Conservation (phyloP, 371 early-diverging fungal genomes). For the Mucor velutinosus region DNA sequence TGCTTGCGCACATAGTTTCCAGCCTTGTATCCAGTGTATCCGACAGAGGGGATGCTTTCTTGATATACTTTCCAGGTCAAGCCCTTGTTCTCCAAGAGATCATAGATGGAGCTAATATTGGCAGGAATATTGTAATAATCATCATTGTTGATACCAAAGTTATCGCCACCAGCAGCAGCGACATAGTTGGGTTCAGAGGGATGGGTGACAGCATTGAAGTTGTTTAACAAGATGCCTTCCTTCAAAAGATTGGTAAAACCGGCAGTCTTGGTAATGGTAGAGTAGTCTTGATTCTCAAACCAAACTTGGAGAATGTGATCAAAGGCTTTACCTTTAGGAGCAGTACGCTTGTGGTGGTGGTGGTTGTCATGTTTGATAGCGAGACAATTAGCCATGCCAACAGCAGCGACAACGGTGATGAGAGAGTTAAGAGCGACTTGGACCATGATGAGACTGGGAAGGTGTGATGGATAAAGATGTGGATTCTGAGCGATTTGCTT, state of each 20-base stretch:
- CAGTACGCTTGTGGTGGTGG: not conserved
- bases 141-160: conserved; percentile 28
- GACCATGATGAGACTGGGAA: not conserved
- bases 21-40: conserved; percentile 35
- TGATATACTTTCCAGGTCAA: conserved; percentile 64
- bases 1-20: conserved; percentile 48
- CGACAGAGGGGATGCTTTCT: conserved; percentile 53
- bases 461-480: no score
- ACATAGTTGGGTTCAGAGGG: conserved; percentile 58
- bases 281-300: conserved; percentile 42
- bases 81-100: conserved; percentile 59
- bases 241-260: conserved; percentile 17
- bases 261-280: conserved; percentile 15
- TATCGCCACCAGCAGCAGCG: conserved; percentile 32
- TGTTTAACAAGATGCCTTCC: conserved; percentile 48
- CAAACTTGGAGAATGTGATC: conserved; percentile 40
- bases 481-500: no score
- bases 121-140: conserved; percentile 29
- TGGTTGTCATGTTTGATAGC: not conserved
- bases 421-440: not conserved
- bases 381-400: not conserved
- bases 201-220: conserved; percentile 51
- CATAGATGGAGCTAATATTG: conserved; percentile 45
- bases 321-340: conserved; percentile 32
- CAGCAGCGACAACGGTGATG: not conserved